phyloP scores from a whole-genome alignment of 495 filamentous ascomycete species.

The Tuber aestivum region DNA sequence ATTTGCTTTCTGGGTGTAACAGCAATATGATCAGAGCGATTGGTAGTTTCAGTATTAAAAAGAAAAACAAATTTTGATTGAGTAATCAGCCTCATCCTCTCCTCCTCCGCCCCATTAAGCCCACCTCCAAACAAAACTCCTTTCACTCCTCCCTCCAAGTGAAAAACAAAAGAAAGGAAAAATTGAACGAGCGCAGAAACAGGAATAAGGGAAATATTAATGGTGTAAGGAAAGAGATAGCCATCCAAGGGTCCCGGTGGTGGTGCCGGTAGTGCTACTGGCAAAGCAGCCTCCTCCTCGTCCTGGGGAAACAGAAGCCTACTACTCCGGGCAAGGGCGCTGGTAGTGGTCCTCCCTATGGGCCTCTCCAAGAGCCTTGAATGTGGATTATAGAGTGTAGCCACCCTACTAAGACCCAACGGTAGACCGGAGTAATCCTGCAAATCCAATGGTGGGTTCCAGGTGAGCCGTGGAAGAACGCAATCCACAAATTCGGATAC shows the following conservation, averaged over 20 bases:
- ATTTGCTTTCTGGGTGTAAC: neutral
- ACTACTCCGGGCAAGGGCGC: neutral
- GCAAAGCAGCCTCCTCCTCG: neutral
- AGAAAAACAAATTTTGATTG: conserved; percentile 1
- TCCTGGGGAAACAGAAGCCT: neutral
- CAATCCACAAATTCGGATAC: neutral
- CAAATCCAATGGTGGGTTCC: neutral
- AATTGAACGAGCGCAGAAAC: neutral
- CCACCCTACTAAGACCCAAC: neutral
- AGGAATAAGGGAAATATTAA: neutral
- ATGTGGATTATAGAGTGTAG: neutral
- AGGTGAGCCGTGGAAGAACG: neutral
- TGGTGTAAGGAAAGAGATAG: neutral
- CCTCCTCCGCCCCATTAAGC: neutral
- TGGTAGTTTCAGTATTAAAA: neutral
- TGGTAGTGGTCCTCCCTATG: neutral
- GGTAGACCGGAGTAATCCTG: neutral
- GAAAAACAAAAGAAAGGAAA: neutral
- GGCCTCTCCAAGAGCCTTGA: neutral
- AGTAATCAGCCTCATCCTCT: neutral
- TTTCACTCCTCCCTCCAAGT: neutral
- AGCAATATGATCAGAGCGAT: neutral
- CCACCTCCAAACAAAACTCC: neutral
- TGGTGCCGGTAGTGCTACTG: neutral
- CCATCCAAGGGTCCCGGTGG: neutral